Evolutionary conservation across 1,139 yeast genomes (phyloP), one percentile per base, ranked within the genome.

Genomic region (Lodderomyces metapsilosis): DNA sequence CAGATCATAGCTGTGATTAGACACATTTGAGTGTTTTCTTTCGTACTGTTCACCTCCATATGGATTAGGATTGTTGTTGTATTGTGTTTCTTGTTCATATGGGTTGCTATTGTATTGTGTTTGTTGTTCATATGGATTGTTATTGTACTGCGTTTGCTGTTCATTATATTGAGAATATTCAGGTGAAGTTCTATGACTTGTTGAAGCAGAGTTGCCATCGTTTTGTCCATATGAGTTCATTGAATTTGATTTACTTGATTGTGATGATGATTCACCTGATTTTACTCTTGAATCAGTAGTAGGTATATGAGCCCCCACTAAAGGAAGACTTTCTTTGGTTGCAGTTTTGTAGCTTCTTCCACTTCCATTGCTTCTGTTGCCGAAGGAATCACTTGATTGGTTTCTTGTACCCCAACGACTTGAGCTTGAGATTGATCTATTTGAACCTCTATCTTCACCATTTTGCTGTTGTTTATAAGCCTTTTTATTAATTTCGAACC

Each of bases 401-500:
- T 28, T 28, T 28, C 18, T 28, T 15, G 17, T 18, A 15, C 32
- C 32, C 32, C 32, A 28, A 15, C 18, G 32, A 15, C n/a, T 28
- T 28, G 32, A 28, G 18, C 18, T 28, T 28, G 32, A 15, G 6
- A 28, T 28, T 28, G 32, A 28, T 15, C 32, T 28, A 10, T 28
- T 28, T 28, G 32, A 28, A 8, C 32, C 32, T 28, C 32, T 28
- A 18, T 28, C 32, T 18, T 28, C 32, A 28, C 9, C n/a, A 6
- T n/a, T n/a, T n/a, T 28, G 32, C 6, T 15, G 11, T 28, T 28
- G 32, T 28, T 28, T 9, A 9, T 33, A 13, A 5, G 39, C 51
- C 7, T 43, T 56, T 43, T 56, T 53, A 48, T 68, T 68, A 25
- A 78, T 77, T 36, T 80, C 85, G 50, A 81, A 81, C 0, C 87